Evolutionary conservation across 2,329 filamentous ascomycete genomes (phyloP).

Genomic region (Aulographum hederae): DNA sequence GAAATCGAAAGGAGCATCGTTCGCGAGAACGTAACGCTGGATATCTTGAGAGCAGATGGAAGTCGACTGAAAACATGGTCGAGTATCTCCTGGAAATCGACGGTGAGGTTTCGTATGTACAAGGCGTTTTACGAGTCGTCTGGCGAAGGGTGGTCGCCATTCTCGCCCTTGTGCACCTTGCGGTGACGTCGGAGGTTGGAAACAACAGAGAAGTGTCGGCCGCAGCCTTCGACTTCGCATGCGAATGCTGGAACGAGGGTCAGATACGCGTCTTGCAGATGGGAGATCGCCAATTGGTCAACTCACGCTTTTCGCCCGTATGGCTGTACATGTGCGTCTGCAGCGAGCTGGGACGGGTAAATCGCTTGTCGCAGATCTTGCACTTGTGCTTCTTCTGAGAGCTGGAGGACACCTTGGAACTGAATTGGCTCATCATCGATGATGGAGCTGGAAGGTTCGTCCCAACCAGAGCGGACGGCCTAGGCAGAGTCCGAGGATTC

Average conservation of each 20-base stretch:
- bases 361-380: constrained; percentile 96
- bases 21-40: no score
- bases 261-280: constrained; percentile 7
- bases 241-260: constrained; percentile 52
- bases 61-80: no score
- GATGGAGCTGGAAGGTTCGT: constrained; percentile 60
- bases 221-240: constrained; percentile 87
- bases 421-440: constrained; percentile 98
- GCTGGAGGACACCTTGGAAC: constrained; percentile 85
- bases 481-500: constrained; percentile 64
- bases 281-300: constrained; percentile 1
- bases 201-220: constrained; percentile 90
- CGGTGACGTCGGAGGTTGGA: constrained; percentile 87
- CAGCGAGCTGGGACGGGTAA: constrained; percentile 81
- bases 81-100: constrained; percentile 1
- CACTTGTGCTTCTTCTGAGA: constrained; percentile 99
- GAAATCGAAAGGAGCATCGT: no score
- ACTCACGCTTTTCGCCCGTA: constrained; percentile 93
- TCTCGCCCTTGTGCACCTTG: constrained; percentile 65
- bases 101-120: background rate
- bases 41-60: no score
- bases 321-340: constrained; percentile 99
- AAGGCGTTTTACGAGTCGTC: constrained; percentile 20
- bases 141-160: constrained; percentile 25
- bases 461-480: constrained; percentile 48